A percentile compares a stretch with the other conserved stretches of the same genome.
Conservation (phyloP, 345 rosid genomes). For the Microcos paniculata region DNA sequence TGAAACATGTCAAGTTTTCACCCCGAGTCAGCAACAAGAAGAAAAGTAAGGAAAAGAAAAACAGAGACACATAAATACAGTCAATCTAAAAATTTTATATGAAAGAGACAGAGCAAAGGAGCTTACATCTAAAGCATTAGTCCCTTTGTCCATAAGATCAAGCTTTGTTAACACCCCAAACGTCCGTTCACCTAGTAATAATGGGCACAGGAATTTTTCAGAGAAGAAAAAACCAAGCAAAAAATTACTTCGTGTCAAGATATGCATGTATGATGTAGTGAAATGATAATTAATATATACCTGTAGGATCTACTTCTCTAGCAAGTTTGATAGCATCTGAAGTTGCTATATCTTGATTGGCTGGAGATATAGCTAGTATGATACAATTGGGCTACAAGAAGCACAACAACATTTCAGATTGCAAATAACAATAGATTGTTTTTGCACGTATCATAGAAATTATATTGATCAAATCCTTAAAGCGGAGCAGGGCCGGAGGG, state of each 20-base stretch:
- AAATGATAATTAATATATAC: slow-evolving; percentile 22
- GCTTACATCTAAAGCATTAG: slow-evolving; percentile 85
- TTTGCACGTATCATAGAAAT: not conserved
- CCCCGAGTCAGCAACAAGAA: not conserved
- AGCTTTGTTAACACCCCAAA: slow-evolving; percentile 98
- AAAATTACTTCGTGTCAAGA: not conserved
- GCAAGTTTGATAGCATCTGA: slow-evolving; percentile 73
- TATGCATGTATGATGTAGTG: not conserved
- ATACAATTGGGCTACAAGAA: slow-evolving; percentile 47
- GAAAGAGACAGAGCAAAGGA: slow-evolving; percentile 21
- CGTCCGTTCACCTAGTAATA: slow-evolving; percentile 74
- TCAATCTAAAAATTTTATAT: not conserved
- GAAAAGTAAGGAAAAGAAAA: not conserved
- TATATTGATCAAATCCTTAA: not conserved
- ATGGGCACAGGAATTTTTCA: not conserved
- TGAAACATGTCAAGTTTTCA: not conserved
- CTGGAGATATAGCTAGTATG: slow-evolving; percentile 69
- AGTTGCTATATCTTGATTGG: slow-evolving; percentile 76
- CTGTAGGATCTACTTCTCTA: slow-evolving; percentile 65
- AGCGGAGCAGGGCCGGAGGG: too few relatives aligned
- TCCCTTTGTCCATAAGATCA: slow-evolving; percentile 98
- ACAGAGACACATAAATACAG: not conserved
- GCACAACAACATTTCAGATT: not conserved
- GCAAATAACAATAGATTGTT: not conserved
- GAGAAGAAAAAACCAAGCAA: not conserved